Percentiles rank a stretch among this genome's conserved stretches.
Evolutionary conservation across 176 grass and related monocot genomes (phyloP).

Genomic region (Oryza coarctata): DNA sequence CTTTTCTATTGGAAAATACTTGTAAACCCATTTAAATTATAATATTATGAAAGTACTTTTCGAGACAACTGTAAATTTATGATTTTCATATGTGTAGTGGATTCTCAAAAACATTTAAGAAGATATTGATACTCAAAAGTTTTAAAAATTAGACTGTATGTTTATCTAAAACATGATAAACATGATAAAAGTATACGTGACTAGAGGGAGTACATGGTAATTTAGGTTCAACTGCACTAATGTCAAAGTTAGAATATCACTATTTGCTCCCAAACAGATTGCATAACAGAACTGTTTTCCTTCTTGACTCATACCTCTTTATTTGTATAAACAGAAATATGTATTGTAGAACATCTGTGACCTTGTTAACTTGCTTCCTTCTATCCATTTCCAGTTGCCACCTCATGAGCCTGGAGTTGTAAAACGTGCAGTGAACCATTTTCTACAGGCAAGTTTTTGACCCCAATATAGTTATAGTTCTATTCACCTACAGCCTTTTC

Average conservation of each 20-base stretch:
- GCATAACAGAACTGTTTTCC: not conserved
- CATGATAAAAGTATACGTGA: not conserved
- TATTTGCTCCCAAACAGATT: not conserved
- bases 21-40: not conserved
- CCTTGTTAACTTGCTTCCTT: not conserved
- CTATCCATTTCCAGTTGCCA: conserved; percentile 58
- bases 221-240: not conserved
- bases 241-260: conserved; percentile 3
- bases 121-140: not conserved
- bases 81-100: not conserved
- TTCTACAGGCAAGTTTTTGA: conserved; percentile 70
- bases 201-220: not conserved
- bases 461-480: conserved; percentile 6
- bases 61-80: not conserved
- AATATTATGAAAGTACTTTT: not conserved
- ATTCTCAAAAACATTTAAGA: not conserved
- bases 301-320: not conserved
- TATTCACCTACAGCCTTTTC: not conserved
- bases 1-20: not conserved
- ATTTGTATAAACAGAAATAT: conserved; percentile 3
- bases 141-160: not conserved
- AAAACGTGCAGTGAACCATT: conserved; percentile 89
- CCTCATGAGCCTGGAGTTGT: conserved; percentile 93
- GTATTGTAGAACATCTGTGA: not conserved
- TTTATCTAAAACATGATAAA: not conserved